Conservation (phyloP, 768 basidiomycete species). For the Leccinum aurantiacum region DNA sequence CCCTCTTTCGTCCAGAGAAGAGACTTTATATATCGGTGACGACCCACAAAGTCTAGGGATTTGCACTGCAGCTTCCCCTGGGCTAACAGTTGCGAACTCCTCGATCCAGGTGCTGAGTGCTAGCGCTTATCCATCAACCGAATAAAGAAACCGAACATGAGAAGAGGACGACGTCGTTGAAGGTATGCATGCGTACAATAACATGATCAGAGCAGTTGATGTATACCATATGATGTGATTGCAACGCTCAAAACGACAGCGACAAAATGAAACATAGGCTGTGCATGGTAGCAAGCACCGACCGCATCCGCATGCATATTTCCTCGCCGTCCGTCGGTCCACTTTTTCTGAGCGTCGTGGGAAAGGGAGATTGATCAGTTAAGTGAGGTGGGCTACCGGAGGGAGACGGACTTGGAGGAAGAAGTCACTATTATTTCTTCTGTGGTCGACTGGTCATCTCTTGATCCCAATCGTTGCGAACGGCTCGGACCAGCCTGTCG, state of each 20-base stretch:
- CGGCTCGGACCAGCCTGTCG: slow-evolving; percentile 34
- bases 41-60: not conserved
- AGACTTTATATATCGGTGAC: too few species aligned
- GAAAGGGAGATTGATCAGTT: slow-evolving; percentile 4
- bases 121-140: not conserved
- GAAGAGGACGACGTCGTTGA: not conserved
- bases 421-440: slow-evolving; percentile 75
- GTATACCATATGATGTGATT: not conserved
- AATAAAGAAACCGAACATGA: not conserved
- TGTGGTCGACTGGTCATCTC: slow-evolving; percentile 61
- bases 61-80: not conserved
- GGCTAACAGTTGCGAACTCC: not conserved
- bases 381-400: not conserved
- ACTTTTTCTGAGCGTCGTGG: slow-evolving; percentile 63
- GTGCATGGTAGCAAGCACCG: not conserved
- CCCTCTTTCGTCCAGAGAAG: too few species aligned
- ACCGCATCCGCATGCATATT: slow-evolving; percentile 36
- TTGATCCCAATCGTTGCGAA: slow-evolving; percentile 76
- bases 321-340: slow-evolving; percentile 81
- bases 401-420: not conserved
- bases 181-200: not conserved
- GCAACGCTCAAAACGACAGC: not conserved
- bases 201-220: slow-evolving; percentile 7
- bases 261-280: not conserved
- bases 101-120: not conserved